These are phyloP conservation scores for Trichosporon sp. DNA, from an alignment of 1,284 basidiomycete genomes.

Conservation along the genomic window DNA sequence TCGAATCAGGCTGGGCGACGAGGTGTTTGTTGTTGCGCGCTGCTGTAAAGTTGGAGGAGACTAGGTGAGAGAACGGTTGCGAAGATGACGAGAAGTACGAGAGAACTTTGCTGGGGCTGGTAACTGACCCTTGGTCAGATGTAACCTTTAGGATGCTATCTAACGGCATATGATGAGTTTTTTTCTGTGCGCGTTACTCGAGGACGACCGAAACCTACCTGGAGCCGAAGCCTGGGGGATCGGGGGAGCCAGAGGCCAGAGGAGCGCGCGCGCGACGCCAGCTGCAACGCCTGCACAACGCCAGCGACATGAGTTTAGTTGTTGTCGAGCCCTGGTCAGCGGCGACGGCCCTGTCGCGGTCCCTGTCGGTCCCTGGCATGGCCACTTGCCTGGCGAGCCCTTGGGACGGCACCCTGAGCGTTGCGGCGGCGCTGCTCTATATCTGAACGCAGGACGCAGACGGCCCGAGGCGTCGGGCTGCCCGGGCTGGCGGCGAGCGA, in stretches of 20 bases:
- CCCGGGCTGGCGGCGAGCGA: not conserved
- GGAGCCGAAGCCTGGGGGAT: not conserved
- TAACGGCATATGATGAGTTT: conserved; percentile 1
- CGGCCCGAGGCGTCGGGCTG: not conserved
- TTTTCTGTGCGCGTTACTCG: not conserved
- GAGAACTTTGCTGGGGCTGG: not conserved
- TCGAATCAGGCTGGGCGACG: not conserved
- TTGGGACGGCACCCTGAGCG: not conserved
- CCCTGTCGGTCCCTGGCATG: not conserved
- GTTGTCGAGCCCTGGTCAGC: not conserved
- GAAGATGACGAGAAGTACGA: conserved; percentile 6
- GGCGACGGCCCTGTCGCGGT: not conserved
- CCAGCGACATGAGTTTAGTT: not conserved
- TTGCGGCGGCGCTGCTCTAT: not conserved
- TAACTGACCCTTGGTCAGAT: not conserved
- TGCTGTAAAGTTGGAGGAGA: not conserved
- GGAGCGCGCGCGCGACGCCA: not conserved
- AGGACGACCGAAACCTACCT: not conserved
- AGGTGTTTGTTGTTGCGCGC: not conserved
- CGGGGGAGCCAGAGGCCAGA: not conserved
- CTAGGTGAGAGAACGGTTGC: not conserved
- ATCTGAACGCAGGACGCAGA: not conserved
- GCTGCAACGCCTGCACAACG: not conserved
- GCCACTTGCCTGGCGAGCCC: not conserved
- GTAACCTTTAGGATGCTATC: conserved; percentile 2